Percentiles rank a stretch among this genome's conserved stretches.
Evolutionary conservation across 1,139 yeast genomes (phyloP).

Genomic region (Yamadazyma atmosphaerica): DNA sequence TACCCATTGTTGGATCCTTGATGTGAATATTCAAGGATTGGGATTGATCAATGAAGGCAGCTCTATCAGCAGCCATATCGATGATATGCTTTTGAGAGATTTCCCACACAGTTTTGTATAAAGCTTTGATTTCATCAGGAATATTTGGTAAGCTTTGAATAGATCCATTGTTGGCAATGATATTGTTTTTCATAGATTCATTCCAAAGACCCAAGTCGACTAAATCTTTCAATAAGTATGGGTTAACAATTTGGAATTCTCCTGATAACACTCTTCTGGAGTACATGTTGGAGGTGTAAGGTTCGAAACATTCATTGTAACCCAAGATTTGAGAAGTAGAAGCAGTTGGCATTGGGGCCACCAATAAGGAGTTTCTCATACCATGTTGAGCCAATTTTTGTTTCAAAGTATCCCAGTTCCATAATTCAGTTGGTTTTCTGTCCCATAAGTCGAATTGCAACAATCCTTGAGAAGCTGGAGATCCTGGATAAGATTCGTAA

Average conservation of each 20-base stretch:
- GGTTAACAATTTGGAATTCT: slow-evolving; percentile 62
- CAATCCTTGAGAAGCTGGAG: slow-evolving; percentile 59
- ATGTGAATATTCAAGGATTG: slow-evolving; percentile 60
- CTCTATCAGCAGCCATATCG: slow-evolving; percentile 64
- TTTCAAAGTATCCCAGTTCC: slow-evolving; percentile 58
- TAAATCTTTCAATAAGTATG: slow-evolving; percentile 53
- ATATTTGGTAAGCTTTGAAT: slow-evolving; percentile 51
- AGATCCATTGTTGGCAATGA: slow-evolving; percentile 55
- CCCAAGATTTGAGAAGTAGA: slow-evolving; percentile 64
- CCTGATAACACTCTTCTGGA: slow-evolving; percentile 62
- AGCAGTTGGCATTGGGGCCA: slow-evolving; percentile 69
- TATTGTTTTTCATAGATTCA: slow-evolving; percentile 51
- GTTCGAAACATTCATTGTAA: slow-evolving; percentile 63
- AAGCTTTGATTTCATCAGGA: slow-evolving; percentile 50
- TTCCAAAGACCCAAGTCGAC: slow-evolving; percentile 59
- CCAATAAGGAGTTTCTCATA: slow-evolving; percentile 56
- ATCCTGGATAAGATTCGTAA: slow-evolving; percentile 51
- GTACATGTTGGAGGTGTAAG: slow-evolving; percentile 59
- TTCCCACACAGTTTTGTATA: slow-evolving; percentile 65
- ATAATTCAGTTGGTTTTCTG: slow-evolving; percentile 56
- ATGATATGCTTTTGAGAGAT: slow-evolving; percentile 55
- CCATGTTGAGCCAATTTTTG: slow-evolving; percentile 46
- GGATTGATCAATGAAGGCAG: slow-evolving; percentile 59
- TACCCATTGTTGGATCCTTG: slow-evolving; percentile 57
- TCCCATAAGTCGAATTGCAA: slow-evolving; percentile 61